A percentile compares a stretch with the other conserved stretches of the same genome.
phyloP scores from a whole-genome alignment of 805 yeast genomes.

The Candida mattraensis region DNA sequence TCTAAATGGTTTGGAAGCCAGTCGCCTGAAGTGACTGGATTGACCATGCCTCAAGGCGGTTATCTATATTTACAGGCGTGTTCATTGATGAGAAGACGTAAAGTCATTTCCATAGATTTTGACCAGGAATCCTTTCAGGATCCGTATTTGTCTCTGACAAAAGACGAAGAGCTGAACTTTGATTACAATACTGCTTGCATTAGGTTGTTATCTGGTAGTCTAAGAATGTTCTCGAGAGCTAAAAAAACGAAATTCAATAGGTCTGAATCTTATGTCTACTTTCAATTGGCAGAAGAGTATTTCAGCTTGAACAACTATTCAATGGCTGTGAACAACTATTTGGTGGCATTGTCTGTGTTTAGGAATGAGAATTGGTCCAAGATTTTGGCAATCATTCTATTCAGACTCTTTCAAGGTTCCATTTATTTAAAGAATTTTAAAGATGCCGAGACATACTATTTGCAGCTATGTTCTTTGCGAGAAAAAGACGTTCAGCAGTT shows the following conservation, averaged over 20 bases:
- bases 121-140: slow-evolving; percentile 17
- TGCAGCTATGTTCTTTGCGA: slow-evolving; percentile 34
- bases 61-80: slow-evolving; percentile 42
- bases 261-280: slow-evolving; percentile 43
- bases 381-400: slow-evolving; percentile 34
- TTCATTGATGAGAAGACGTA: slow-evolving; percentile 31
- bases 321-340: slow-evolving; percentile 42
- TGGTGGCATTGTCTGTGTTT: slow-evolving; percentile 38
- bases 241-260: slow-evolving; percentile 37
- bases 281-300: slow-evolving; percentile 52
- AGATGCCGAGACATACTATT: slow-evolving; percentile 34
- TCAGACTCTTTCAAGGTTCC: slow-evolving; percentile 41
- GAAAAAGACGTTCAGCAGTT: slow-evolving; percentile 9
- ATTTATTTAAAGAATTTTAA: slow-evolving; percentile 29
- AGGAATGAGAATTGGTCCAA: slow-evolving; percentile 43
- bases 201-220: slow-evolving; percentile 36
- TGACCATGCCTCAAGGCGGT: slow-evolving; percentile 44
- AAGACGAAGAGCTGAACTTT: slow-evolving; percentile 23
- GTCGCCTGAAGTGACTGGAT: slow-evolving; percentile 17
- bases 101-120: slow-evolving; percentile 14
- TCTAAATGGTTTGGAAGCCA: slow-evolving; percentile 23
- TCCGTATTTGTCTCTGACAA: slow-evolving; percentile 28
- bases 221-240: slow-evolving; percentile 38
- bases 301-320: slow-evolving; percentile 34
- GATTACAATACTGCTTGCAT: slow-evolving; percentile 24